Evolutionary conservation across 768 basidiomycete genomes (phyloP), one percentile per base, ranked within the genome.

Genomic region (Kwoniella sp.): DNA sequence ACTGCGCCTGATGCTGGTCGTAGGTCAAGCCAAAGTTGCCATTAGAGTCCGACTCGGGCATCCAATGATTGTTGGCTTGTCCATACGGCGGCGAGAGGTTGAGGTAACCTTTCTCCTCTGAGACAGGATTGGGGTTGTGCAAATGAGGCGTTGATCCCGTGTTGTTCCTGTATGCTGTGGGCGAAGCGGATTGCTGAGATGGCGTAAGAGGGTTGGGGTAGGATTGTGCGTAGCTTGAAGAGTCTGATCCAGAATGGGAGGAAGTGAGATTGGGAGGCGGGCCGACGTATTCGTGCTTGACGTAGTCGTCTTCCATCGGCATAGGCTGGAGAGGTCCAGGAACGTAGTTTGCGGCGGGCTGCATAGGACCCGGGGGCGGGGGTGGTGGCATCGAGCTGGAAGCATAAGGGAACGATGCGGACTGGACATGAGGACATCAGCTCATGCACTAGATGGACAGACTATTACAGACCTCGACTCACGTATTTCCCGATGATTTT

Each of bases 401-500:
- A 21, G 71, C 55, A 24, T 63, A 55, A 37, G 64, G 64, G 59
- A 71, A 76, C 61, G 56, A 69, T 21, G 75, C 75, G 48, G 75
- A 73, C 75, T 77, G 56, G n/a, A n/a, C 10, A 25, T 19, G n/a
- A 30, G 44, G 8, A 55, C 24, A 47, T 48, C 29, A 62, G 54
- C 55, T 15, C 2, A 21, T 17, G 15, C 4, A 24, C 27, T 25
- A 24, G 15, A 58, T 24, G 52, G 52, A 36, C n/a, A n/a, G n/a
- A n/a, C n/a, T n/a, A n/a, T n/a, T n/a, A n/a, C n/a, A n/a, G n/a
- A n/a, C n/a, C n/a, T n/a, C n/a, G n/a, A n/a, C 80, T 77, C 67
- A 81, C 80, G 72, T 82, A 82, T 80, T 83, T 83, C 65, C 78
- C 71, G 47, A 83, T 81, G 53, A 83, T 82, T 75, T 82, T 82